Base-by-base conservation (phyloP, 371 early-diverging fungal species). In the Synchytrium microbalum region DNA sequence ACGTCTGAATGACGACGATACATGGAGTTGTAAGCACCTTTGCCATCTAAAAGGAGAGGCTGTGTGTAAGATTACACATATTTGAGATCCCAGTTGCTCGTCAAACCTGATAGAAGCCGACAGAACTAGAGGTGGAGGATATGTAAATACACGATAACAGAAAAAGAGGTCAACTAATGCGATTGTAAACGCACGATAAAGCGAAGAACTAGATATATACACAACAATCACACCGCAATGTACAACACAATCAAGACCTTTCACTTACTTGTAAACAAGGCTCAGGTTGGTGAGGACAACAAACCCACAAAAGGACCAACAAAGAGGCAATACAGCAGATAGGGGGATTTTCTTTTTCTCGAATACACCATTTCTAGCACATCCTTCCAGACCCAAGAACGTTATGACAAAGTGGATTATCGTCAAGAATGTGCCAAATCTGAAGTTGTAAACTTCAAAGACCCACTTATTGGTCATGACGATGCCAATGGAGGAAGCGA, bases 201-300 rank as follows among this genome's bases (percentile, higher is more conserved):
- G n/a, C n/a, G n/a, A n/a, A n/a, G n/a, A n/a, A n/a, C n/a, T n/a
- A n/a, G n/a, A n/a, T n/a, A n/a, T n/a, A n/a, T n/a, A n/a, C n/a
- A n/a, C n/a, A n/a, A n/a, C n/a, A n/a, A n/a, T n/a, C n/a, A n/a
- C n/a, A n/a, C n/a, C n/a, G n/a, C n/a, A n/a, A n/a, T n/a, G n/a
- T n/a, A n/a, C 46, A 5, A 5, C 46, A 5, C 46, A 38, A 38
- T 38, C 46, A 38, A 10, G 19, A 5, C 46, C 46, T n/a, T n/a
- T 38, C 46, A 38, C 46, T 38, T 38, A 38, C 46, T 72, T 72
- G 62, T 69, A 33, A 60, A 67, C 67, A 54, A 72, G 67, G 54
- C 72, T 72, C 5, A 72, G 59, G 64, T 72, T 72, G 30, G 72
- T 72, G 27, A 72, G 58, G 25, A 72, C 72, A 28, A 72, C 72